phyloP scores from a whole-genome alignment of 202 grass and related monocot species.

The Digitaria exilis region DNA sequence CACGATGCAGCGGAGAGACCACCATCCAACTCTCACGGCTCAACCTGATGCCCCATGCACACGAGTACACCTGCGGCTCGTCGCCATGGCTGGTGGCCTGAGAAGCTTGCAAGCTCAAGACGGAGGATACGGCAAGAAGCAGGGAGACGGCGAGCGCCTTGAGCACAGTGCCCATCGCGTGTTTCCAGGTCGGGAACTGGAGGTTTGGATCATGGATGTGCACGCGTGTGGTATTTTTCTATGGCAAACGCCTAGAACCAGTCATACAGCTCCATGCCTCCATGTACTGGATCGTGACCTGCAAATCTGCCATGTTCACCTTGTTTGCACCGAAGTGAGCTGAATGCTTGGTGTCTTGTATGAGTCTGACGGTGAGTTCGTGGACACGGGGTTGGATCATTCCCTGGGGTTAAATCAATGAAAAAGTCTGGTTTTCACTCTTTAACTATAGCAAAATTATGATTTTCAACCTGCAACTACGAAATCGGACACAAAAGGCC shows the following conservation, averaged over 20 bases:
- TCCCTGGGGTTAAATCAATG: neutral
- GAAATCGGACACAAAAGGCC: no score
- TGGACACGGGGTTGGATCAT: neutral
- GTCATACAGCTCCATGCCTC: neutral
- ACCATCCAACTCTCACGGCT: neutral
- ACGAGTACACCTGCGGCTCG: conserved; percentile 24
- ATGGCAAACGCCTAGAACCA: neutral
- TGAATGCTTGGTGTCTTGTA: neutral
- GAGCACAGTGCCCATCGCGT: neutral
- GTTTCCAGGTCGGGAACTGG: neutral
- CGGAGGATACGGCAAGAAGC: neutral
- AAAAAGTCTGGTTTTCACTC: no score
- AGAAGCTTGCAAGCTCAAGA: neutral
- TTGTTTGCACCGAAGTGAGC: neutral
- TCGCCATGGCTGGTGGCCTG: neutral
- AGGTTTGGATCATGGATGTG: neutral
- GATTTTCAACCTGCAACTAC: no score
- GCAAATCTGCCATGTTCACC: neutral
- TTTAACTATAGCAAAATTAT: no score
- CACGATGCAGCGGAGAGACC: neutral
- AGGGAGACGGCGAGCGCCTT: neutral
- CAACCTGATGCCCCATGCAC: conserved; percentile 13
- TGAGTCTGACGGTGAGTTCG: neutral
- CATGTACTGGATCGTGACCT: no score
- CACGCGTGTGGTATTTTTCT: neutral